Evolutionary conservation across 768 basidiomycete species (phyloP), one percentile per base, ranked within the genome.

Genomic region (Coprinopsis sp.): DNA sequence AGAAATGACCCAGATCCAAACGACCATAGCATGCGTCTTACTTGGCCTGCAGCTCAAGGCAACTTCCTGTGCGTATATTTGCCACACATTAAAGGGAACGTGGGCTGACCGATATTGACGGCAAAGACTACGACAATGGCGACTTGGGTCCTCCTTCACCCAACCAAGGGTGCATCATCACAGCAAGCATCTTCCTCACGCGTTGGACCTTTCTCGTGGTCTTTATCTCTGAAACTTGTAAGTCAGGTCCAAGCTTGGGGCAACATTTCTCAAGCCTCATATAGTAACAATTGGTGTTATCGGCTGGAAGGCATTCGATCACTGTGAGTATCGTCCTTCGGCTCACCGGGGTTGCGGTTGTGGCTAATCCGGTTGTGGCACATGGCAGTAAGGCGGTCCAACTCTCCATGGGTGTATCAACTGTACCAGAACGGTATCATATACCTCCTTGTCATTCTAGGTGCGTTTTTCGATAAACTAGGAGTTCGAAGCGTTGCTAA

Each of bases 401-500:
- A 40, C n/a, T 41, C 38, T n/a, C 16, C 29, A 7, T 48, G 47
- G 47, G 47, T 48, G 1, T 33, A 29, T 19, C 13, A 24, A 22
- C 28, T 48, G 18, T 48, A 48, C 33, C 37, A 21, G 23, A 48
- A 34, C 23, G 47, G 47, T 48, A 25, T 19, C n/a, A 14, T 24
- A 3, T 8, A 7, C 18, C 14, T 12, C 16, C 12, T 16, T 29
- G 7, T 18, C 18, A 39, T 22, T 21, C 16, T 8, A 24, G 7
- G n/a, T n/a, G n/a, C n/a, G n/a, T n/a, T n/a, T n/a, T n/a, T n/a
- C n/a, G n/a, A n/a, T n/a, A n/a, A n/a, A n/a, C n/a, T n/a, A n/a
- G n/a, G n/a, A n/a, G n/a, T n/a, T n/a, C n/a, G n/a, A n/a, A n/a
- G n/a, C n/a, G n/a, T n/a, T n/a, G n/a, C n/a, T n/a, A n/a, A n/a